These are phyloP conservation scores for Camellia lanceoleosa DNA, from an alignment of 148 eudicot species.

Conservation along the genomic window DNA sequence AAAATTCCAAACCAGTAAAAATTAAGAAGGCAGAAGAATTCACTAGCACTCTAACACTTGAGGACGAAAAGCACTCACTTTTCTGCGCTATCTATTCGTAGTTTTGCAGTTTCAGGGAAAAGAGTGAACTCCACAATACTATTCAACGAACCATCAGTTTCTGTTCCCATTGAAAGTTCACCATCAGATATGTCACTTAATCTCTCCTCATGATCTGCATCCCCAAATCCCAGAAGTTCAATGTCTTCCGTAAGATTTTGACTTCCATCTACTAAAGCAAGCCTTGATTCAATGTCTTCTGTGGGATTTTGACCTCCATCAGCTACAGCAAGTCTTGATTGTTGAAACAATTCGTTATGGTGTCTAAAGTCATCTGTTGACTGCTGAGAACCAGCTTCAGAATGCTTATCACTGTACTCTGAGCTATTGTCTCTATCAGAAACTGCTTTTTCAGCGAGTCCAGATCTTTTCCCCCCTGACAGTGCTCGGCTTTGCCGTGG, in stretches of 20 bases:
- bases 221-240: conserved; percentile 78
- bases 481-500: conserved; percentile 25
- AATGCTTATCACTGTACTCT: conserved; percentile 67
- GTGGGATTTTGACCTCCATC: conserved; percentile 36
- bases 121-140: conserved; percentile 88
- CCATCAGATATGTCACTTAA: conserved; percentile 96
- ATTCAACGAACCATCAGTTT: conserved; percentile 83
- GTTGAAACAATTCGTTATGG: conserved; percentile 48
- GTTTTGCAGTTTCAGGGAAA: conserved; percentile 68
- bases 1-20: neutral
- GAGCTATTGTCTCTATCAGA: conserved; percentile 75
- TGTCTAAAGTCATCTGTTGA: conserved; percentile 59
- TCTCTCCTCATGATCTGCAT: conserved; percentile 78
- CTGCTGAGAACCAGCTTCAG: conserved; percentile 71
- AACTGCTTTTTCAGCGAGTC: conserved; percentile 33
- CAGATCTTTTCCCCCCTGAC: conserved; percentile 36
- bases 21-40: neutral
- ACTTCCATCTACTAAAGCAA: conserved; percentile 28
- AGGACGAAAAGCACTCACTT: conserved; percentile 33
- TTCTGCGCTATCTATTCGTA: conserved; percentile 37
- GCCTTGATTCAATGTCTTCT: conserved; percentile 37
- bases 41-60: neutral
- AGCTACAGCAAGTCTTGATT: conserved; percentile 34
- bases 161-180: conserved; percentile 95
- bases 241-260: conserved; percentile 53